Evolutionary conservation across 2,329 filamentous ascomycete species (phyloP), one percentile per base, ranked within the genome.

Genomic region (Talaromyces rugulosus): DNA sequence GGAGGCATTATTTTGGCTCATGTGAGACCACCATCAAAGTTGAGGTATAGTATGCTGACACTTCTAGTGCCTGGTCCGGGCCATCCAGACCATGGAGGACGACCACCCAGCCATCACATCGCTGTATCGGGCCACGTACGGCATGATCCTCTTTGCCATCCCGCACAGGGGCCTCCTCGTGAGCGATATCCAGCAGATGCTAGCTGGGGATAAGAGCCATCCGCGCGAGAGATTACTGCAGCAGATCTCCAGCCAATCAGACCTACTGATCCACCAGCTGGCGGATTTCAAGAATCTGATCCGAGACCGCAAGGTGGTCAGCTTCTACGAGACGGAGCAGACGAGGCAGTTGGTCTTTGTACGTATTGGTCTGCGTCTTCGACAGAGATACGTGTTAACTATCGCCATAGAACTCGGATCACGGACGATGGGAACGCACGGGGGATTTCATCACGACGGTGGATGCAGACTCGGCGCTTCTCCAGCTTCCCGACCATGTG

Each of bases 1-100:
- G 68, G 70, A 16, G 70, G 70, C 5, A 65, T 72, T 40, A 66
- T 72, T 9, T n/a, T 71, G 53, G 69, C 68, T 42, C 64, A 70
- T 52, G 68, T 70, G 60, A 23, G 66, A 66, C 23, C 30, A 51
- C 31, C 28, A 27, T 33, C 34, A 18, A 14, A 53, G 36, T 18
- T 47, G 31, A 42, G 36, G 27, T 30, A 30, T 62, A 44, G 44
- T 8, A 58, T 64, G 33, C 62, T 52, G 27, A 16, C 18, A 14
- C 30, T 36, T 23, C 1, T 55, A 69, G 67, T 65, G 65, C 52
- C 53, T 69, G 11, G 65, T 67, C 0, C 63, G 40, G 58, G 67
- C 67, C 1, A 65, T 63, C 42, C 60, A 60, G 56, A 58, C 47
- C 23, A 64, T 64, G 64, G 64, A 67, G 36, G 60, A 62, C 36